phyloP scores from a whole-genome alignment of 2,329 filamentous ascomycete genomes.

The Amauroascus niger region DNA sequence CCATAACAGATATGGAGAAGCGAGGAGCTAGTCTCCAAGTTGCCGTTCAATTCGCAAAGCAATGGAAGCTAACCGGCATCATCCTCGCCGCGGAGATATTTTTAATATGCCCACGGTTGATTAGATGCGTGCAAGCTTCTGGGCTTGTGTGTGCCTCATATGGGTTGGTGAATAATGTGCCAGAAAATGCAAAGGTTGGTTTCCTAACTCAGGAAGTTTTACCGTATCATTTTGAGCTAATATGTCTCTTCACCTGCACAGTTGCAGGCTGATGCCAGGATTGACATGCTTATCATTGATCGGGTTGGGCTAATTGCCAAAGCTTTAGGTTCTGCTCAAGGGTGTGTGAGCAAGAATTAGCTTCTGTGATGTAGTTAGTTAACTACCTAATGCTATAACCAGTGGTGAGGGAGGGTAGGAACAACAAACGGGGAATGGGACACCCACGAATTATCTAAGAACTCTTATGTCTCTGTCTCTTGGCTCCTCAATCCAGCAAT shows the following conservation, averaged over 20 bases:
- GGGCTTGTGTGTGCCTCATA: slow-evolving; percentile 31
- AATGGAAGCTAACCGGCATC: slow-evolving; percentile 32
- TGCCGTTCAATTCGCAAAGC: slow-evolving; percentile 32
- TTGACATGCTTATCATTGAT: slow-evolving; percentile 21
- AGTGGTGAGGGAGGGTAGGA: too few species aligned
- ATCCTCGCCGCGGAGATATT: slow-evolving; percentile 31
- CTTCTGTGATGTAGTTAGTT: neutral
- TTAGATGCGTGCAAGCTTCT: slow-evolving; percentile 27
- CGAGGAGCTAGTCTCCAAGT: slow-evolving; percentile 31
- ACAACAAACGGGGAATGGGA: neutral
- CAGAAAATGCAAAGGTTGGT: slow-evolving; percentile 20
- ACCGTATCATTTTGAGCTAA: neutral
- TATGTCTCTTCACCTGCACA: neutral
- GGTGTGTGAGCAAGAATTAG: neutral
- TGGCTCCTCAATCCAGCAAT: too few species aligned
- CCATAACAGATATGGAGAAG: slow-evolving; percentile 23
- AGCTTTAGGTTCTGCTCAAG: neutral
- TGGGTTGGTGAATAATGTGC: slow-evolving; percentile 28
- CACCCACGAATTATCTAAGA: too few species aligned
- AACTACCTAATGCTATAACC: neutral
- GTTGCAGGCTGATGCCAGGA: slow-evolving; percentile 20
- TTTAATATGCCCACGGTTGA: slow-evolving; percentile 30
- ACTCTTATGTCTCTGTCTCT: too few species aligned
- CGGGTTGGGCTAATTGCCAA: slow-evolving; percentile 18
- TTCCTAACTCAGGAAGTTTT: neutral